phyloP scores from a whole-genome alignment of 176 grass and related monocot species.

The Rhynchospora breviuscula region DNA sequence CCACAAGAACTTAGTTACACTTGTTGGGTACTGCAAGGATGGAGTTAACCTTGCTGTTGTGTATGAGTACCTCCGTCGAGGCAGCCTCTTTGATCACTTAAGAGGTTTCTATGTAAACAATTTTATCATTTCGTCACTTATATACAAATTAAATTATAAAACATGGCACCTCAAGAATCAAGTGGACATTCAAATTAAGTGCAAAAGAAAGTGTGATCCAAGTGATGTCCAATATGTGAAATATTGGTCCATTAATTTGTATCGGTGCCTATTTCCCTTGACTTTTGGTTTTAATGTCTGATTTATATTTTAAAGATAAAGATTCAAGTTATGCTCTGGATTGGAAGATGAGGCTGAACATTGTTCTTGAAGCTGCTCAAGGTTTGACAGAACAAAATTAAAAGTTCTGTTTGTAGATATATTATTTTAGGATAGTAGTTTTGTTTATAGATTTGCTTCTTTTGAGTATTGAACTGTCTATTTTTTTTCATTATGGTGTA shows the following conservation, averaged over 20 bases:
- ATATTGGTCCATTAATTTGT: neutral
- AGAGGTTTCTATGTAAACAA: neutral
- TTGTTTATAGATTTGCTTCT: neutral
- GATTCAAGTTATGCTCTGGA: slow-evolving; percentile 4
- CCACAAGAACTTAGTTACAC: slow-evolving; percentile 28
- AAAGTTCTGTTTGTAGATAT: neutral
- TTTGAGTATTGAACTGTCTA: neutral
- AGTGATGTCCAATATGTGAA: neutral
- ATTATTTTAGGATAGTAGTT: neutral
- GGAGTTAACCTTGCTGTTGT: slow-evolving; percentile 23
- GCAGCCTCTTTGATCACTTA: slow-evolving; percentile 31
- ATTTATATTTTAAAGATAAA: slow-evolving; percentile 24
- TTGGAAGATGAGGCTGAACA: slow-evolving; percentile 30
- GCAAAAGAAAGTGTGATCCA: neutral
- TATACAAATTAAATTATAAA: neutral
- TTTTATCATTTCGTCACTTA: neutral
- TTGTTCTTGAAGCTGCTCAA: slow-evolving; percentile 40
- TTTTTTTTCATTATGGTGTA: slow-evolving; percentile 7
- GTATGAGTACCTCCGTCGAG: slow-evolving; percentile 29
- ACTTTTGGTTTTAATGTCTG: neutral
- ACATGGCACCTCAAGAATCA: neutral
- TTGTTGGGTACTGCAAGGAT: slow-evolving; percentile 35
- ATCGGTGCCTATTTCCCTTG: neutral
- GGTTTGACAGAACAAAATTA: slow-evolving; percentile 8
- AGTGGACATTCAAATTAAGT: neutral